Conservation (phyloP, 345 rosid species). For the Erodium maritimum region DNA sequence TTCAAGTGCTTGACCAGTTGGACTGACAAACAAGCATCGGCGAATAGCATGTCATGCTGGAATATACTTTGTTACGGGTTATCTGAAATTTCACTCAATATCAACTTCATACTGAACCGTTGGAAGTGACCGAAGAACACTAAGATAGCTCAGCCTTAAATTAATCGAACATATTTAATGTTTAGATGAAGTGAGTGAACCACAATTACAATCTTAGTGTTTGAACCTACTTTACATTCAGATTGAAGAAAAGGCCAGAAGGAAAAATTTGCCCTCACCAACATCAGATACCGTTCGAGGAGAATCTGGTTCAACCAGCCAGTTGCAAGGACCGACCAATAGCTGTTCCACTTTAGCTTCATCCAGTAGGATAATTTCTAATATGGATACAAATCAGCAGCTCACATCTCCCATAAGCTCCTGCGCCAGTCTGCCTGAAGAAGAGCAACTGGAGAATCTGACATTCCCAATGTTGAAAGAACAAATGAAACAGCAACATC, state of each 20-base stretch:
- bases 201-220: not conserved
- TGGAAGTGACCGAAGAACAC: too few relatives aligned
- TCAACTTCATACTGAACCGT: too few relatives aligned
- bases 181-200: not conserved
- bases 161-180: not conserved
- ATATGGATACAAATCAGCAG: not conserved
- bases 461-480: conserved; percentile 12
- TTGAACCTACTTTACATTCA: not conserved
- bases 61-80: too few relatives aligned
- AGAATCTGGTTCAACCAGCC: conserved; percentile 13
- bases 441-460: conserved; percentile 13
- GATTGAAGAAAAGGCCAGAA: conserved; percentile 1
- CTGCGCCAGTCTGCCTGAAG: conserved; percentile 5
- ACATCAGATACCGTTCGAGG: conserved; percentile 8
- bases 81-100: too few relatives aligned
- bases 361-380: not conserved
- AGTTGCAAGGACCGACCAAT: not conserved
- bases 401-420: conserved; percentile 4
- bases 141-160: too few relatives aligned
- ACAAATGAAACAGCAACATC: conserved; percentile 13
- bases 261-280: conserved; percentile 8
- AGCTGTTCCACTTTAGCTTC: not conserved
- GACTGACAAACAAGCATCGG: too few relatives aligned
- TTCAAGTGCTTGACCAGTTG: too few relatives aligned
- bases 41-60: too few relatives aligned